Base-by-base conservation (phyloP, 352 stramenopile genomes). In the Phytophthora sp. region DNA sequence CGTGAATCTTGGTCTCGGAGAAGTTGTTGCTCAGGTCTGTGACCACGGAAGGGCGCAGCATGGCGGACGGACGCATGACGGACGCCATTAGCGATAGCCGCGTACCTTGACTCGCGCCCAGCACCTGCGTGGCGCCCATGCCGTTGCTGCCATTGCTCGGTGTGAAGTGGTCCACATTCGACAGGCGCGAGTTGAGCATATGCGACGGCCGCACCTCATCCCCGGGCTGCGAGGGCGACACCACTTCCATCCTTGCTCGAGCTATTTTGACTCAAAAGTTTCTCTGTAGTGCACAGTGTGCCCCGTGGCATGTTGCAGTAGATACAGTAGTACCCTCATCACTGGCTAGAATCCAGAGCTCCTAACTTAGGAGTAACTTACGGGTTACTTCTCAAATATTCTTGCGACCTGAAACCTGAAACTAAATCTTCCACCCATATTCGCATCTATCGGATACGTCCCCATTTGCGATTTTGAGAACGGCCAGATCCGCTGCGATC, bases 1-100 rank as follows among this genome's bases (percentile, higher is more conserved):
- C 78, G 44, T 79, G 61, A 54, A 91, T 74, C 63, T 90, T 89
- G 29, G 70, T 61, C 27, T 90, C 71, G 1, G 70, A 75, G 63
- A 91, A 91, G 24, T 89, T 76, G 71, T 89, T 84, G 55, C 76
- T 84, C 52, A 74, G 41, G 67, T 80, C 70, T 9, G 72, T 79
- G 51, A 90, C 55, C 30, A 85, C 68, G 15, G 82, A 88, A 38
- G 79, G 75, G 1, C 79, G 77, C 67, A 79, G 53, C 62, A 80
- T 79, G 16, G 74, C 57, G 38, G 70, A 78, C 47, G 71, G 65
- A 21, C 68, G 69, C 71, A 74, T 58, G 26, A 71, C 42, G 20
- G 51, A 68, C n/a, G 61, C 62, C 55, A 73, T 71, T 29, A 74
- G 44, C 12, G 74, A 79, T 59, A 45, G 58, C 7, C 68, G 64